A percentile compares a stretch with the other conserved stretches of the same genome.
phyloP scores from a whole-genome alignment of 2,329 filamentous ascomycete species.

The Alternaria sp. region DNA sequence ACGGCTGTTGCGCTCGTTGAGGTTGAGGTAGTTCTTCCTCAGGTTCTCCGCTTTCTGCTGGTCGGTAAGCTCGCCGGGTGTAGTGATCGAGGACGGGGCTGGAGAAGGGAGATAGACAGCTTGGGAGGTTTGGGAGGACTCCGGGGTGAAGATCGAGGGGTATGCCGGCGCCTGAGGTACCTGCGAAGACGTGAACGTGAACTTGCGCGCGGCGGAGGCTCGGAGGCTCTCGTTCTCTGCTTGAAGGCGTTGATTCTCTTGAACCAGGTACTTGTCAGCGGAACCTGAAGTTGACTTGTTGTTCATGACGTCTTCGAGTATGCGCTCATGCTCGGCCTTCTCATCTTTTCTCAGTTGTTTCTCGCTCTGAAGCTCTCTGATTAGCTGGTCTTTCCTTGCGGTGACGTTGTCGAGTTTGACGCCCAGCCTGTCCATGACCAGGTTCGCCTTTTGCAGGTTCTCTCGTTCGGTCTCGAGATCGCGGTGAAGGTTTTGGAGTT shows the following conservation, averaged over 20 bases:
- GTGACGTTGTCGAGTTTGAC: background rate
- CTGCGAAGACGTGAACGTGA: background rate
- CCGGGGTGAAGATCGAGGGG: background rate
- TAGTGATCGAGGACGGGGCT: background rate
- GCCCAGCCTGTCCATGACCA: background rate
- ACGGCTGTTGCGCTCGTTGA: conserved; percentile 26
- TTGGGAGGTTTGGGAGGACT: background rate
- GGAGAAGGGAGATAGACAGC: background rate
- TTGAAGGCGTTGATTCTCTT: conserved; percentile 1
- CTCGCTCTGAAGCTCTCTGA: background rate
- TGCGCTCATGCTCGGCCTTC: conserved; percentile 1
- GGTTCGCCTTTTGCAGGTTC: background rate
- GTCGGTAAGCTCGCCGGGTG: background rate
- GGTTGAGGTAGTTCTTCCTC: conserved; percentile 22
- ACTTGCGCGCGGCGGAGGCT: background rate
- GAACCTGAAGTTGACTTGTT: background rate
- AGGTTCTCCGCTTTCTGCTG: conserved; percentile 26
- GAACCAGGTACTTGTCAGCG: background rate
- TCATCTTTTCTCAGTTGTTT: background rate
- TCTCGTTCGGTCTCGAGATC: background rate
- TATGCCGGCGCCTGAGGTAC: background rate
- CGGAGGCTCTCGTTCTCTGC: conserved; percentile 2
- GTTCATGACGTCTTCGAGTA: conserved; percentile 2
- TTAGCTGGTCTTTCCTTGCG: background rate
- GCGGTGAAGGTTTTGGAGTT: background rate